Conservation (phyloP, 495 filamentous ascomycete genomes). For the Xylaria castorea region DNA sequence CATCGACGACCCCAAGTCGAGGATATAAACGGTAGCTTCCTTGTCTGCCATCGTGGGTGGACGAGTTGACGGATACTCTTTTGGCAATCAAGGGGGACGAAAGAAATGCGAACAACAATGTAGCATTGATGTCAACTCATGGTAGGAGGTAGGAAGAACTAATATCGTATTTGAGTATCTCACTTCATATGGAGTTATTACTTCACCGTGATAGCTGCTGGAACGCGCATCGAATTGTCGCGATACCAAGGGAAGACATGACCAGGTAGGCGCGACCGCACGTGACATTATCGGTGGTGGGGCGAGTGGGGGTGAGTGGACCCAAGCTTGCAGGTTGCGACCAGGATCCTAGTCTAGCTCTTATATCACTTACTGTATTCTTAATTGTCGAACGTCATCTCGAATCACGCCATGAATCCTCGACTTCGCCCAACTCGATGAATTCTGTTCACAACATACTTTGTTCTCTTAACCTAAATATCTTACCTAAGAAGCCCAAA, state of each 20-base stretch:
- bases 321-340: background rate
- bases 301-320: background rate
- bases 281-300: constrained; percentile 10
- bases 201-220: constrained; percentile 21
- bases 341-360: background rate
- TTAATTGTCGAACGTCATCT: constrained; percentile 13
- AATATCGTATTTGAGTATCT: background rate
- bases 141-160: background rate
- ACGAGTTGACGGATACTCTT: background rate
- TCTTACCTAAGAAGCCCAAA: constrained; percentile 14
- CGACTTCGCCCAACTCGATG: constrained; percentile 1
- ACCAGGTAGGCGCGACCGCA: constrained; percentile 19
- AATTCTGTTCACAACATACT: background rate
- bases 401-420: constrained; percentile 1
- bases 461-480: background rate
- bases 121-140: constrained; percentile 25
- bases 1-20: constrained; percentile 89
- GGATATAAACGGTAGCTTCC: constrained; percentile 88
- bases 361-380: background rate
- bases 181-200: background rate
- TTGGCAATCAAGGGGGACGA: background rate
- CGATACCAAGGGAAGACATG: constrained; percentile 9
- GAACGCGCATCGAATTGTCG: constrained; percentile 14
- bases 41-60: constrained; percentile 80
- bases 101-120: constrained; percentile 6